Evolutionary conservation across 257 asterid species (phyloP).

Genomic region (Nicotiana benthamiana): DNA sequence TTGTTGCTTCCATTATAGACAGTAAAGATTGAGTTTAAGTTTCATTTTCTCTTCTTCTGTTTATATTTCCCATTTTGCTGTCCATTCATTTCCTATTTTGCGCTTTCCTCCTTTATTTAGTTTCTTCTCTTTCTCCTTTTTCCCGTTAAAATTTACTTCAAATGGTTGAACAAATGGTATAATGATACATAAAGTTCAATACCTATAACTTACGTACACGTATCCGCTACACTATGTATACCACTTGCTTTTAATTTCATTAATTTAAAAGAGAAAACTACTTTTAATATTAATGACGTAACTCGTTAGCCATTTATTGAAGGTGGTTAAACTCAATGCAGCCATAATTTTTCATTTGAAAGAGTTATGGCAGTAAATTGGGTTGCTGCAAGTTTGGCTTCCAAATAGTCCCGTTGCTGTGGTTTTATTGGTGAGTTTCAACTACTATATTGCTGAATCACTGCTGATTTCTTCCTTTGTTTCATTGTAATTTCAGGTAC

Average conservation of each 20-base stretch:
- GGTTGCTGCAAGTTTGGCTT: no score
- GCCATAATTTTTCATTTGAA: neutral
- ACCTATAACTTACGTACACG: neutral
- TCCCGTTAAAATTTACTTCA: neutral
- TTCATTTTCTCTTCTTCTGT: neutral
- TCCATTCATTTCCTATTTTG: neutral
- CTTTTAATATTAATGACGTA: neutral
- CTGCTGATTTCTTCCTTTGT: no score
- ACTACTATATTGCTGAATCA: no score
- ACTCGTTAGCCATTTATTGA: neutral
- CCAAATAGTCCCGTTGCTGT: no score
- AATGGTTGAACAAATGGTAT: neutral
- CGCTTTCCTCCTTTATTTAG: neutral
- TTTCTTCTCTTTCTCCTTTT: neutral
- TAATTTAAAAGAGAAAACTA: neutral
- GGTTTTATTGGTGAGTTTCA: no score
- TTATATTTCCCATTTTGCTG: neutral
- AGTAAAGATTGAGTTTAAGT: neutral
- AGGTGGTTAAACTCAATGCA: neutral
- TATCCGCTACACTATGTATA: neutral
- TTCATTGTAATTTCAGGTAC: no score
- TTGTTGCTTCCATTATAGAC: no score
- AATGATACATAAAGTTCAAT: neutral
- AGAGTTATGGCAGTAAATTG: neutral
- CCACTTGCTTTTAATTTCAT: neutral